These are phyloP conservation scores for Metschnikowia gelsemii DNA, from an alignment of 805 yeast genomes.

Conservation along the genomic window DNA sequence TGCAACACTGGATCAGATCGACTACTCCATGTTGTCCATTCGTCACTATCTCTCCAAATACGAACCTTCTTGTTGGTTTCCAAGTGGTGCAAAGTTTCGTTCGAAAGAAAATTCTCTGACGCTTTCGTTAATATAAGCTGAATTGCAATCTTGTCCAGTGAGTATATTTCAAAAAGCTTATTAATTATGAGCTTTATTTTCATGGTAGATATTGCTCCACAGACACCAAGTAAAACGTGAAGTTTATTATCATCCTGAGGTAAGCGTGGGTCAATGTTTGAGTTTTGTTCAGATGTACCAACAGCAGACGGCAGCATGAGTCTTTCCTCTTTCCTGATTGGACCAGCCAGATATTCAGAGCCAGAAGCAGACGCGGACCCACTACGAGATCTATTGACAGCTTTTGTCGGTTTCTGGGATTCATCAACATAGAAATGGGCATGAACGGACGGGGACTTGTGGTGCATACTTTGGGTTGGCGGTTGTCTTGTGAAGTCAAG, in stretches of 20 bases:
- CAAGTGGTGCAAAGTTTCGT: slow-evolving; percentile 41
- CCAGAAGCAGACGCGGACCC: slow-evolving; percentile 35
- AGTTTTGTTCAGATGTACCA: slow-evolving; percentile 36
- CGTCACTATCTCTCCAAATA: slow-evolving; percentile 59
- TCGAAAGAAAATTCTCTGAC: slow-evolving; percentile 51
- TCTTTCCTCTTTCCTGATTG: slow-evolving; percentile 17
- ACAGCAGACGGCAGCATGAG: slow-evolving; percentile 19
- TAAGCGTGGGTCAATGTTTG: slow-evolving; percentile 59
- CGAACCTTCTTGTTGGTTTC: slow-evolving; percentile 44
- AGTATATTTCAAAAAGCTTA: slow-evolving; percentile 52
- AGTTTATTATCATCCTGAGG: slow-evolving; percentile 60
- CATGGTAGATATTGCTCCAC: slow-evolving; percentile 54
- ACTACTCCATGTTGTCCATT: slow-evolving; percentile 72
- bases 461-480: slow-evolving; percentile 39
- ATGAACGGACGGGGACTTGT: slow-evolving; percentile 64
- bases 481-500: slow-evolving; percentile 27
- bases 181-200: slow-evolving; percentile 53
- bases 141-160: slow-evolving; percentile 49
- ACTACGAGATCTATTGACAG: slow-evolving; percentile 36
- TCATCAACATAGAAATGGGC: slow-evolving; percentile 78
- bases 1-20: slow-evolving; percentile 91
- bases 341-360: slow-evolving; percentile 23
- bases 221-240: slow-evolving; percentile 56
- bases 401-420: slow-evolving; percentile 49
- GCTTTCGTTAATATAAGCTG: slow-evolving; percentile 56